Conservation (phyloP, 2,329 filamentous ascomycete genomes). For the Alternaria brassicicola region DNA sequence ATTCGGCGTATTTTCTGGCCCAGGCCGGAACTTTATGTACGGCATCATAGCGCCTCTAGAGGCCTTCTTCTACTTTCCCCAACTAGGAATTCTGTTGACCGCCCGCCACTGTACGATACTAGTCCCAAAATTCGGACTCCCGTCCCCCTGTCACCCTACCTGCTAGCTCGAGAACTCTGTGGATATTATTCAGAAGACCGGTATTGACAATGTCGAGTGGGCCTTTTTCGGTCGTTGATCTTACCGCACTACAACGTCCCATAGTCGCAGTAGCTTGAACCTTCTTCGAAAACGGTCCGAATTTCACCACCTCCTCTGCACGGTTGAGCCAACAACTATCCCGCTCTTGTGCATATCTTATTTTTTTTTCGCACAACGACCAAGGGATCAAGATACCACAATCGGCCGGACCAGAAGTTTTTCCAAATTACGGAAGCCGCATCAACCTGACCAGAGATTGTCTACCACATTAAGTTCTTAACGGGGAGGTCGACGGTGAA, state of each 20-base stretch:
- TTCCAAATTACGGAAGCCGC: background rate
- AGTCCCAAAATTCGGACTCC: background rate
- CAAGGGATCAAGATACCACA: background rate
- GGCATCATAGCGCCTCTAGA: constrained; percentile 3
- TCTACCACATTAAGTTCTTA: background rate
- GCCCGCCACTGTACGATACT: constrained; percentile 1
- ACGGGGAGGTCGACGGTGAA: background rate
- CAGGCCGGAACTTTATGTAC: constrained; percentile 13
- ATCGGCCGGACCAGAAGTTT: background rate
- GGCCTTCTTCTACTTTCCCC: background rate
- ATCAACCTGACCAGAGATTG: background rate
- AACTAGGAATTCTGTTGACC: background rate
- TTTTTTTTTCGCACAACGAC: background rate
- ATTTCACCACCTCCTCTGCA: background rate
- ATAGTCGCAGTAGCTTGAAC: constrained; percentile 6
- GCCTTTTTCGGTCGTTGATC: background rate
- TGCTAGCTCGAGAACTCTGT: background rate
- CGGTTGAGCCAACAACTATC: constrained; percentile 2
- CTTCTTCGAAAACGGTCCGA: constrained; percentile 13
- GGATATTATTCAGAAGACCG: background rate
- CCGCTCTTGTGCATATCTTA: background rate
- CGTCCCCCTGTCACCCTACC: background rate
- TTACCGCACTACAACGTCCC: background rate
- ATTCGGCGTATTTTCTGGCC: constrained; percentile 1
- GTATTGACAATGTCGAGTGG: background rate